Conservation (phyloP, 768 basidiomycete species). For the Gloeopeniophorella convolvens region DNA sequence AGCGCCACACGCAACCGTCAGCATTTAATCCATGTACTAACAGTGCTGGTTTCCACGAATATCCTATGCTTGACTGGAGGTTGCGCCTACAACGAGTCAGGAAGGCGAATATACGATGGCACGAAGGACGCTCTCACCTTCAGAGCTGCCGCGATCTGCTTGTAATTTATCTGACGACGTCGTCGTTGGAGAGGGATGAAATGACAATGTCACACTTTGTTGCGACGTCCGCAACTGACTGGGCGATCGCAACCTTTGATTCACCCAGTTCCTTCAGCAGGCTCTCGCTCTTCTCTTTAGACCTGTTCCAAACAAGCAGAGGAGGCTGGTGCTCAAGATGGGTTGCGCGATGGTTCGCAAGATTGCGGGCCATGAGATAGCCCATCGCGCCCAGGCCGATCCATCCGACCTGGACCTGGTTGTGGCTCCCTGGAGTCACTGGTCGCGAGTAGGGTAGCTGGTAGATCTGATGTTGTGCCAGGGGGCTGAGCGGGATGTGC, state of each 20-base stretch:
- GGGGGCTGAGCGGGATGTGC: slow-evolving; percentile 5
- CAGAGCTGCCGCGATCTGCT: slow-evolving; percentile 51
- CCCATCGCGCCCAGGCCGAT: slow-evolving; percentile 63
- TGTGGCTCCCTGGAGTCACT: slow-evolving; percentile 36
- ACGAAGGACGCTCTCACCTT: slow-evolving; percentile 34
- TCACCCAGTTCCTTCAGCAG: slow-evolving; percentile 51
- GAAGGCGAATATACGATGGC: neutral
- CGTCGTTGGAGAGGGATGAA: slow-evolving; percentile 68
- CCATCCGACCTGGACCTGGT: slow-evolving; percentile 39
- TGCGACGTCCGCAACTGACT: slow-evolving; percentile 19
- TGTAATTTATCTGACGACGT: slow-evolving; percentile 60
- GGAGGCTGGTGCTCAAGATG: slow-evolving; percentile 38
- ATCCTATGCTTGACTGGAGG: slow-evolving; percentile 53
- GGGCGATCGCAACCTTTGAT: slow-evolving; percentile 48
- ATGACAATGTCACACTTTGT: slow-evolving; percentile 60
- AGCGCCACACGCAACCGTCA: neutral
- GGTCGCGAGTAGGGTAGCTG: slow-evolving; percentile 54
- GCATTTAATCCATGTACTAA: no score
- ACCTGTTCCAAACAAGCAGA: slow-evolving; percentile 74
- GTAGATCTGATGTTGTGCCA: slow-evolving; percentile 3
- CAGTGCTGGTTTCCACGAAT: slow-evolving; percentile 83
- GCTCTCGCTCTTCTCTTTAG: slow-evolving; percentile 49
- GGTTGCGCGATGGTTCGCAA: slow-evolving; percentile 47
- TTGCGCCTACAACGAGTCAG: slow-evolving; percentile 18
- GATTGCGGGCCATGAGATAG: slow-evolving; percentile 69